These are phyloP conservation scores for Wickerhamiella parazyma DNA, from an alignment of 805 yeast species.

Conservation along the genomic window DNA sequence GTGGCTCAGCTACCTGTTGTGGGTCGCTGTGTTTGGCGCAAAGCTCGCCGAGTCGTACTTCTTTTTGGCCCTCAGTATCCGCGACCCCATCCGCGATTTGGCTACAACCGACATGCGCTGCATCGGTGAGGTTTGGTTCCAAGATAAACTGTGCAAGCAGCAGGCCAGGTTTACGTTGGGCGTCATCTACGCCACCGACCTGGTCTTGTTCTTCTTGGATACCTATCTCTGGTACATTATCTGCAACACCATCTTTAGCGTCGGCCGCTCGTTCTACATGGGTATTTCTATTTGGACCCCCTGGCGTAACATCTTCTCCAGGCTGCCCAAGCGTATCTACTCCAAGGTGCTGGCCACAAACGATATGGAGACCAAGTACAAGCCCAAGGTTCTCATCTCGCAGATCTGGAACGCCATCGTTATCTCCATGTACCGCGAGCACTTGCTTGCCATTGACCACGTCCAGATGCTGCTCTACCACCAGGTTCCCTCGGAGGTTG, in stretches of 20 bases:
- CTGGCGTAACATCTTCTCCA: slow-evolving; percentile 97
- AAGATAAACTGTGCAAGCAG: slow-evolving; percentile 55
- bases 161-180: slow-evolving; percentile 86
- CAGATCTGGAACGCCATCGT: slow-evolving; percentile 99
- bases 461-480: slow-evolving; percentile 95
- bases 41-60: slow-evolving; percentile 83
- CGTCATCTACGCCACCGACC: slow-evolving; percentile 83
- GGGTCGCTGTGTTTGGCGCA: slow-evolving; percentile 82
- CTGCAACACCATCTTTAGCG: slow-evolving; percentile 87
- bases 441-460: slow-evolving; percentile 92
- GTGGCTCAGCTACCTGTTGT: slow-evolving; percentile 90
- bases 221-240: slow-evolving; percentile 98
- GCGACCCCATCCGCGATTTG: slow-evolving; percentile 89
- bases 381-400: slow-evolving; percentile 94
- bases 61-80: slow-evolving; percentile 74
- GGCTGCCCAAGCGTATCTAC: slow-evolving; percentile 97
- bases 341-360: slow-evolving; percentile 95
- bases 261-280: slow-evolving; percentile 94
- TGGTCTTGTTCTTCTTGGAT: slow-evolving; percentile 94
- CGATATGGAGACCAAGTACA: slow-evolving; percentile 97
- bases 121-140: slow-evolving; percentile 89
- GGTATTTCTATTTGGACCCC: slow-evolving; percentile 99
- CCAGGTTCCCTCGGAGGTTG: slow-evolving; percentile 96
- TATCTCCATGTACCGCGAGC: slow-evolving; percentile 99
- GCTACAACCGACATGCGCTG: slow-evolving; percentile 84